Percentiles rank a stretch among this genome's conserved stretches.
Evolutionary conservation across 495 filamentous ascomycete genomes (phyloP).

Genomic region (Amphirosellinia nigrospora): DNA sequence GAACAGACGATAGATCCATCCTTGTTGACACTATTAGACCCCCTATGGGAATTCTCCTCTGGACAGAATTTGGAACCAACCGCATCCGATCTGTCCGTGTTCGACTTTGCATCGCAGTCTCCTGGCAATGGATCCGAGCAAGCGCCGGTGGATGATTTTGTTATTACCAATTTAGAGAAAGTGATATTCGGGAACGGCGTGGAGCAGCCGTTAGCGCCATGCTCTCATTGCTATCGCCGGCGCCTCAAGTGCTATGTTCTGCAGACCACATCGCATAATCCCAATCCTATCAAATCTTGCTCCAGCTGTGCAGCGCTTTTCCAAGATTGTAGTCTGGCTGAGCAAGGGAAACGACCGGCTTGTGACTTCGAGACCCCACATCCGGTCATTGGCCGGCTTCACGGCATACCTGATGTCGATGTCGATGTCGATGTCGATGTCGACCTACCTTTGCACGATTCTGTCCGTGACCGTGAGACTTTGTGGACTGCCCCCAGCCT

Average conservation of each 20-base stretch:
- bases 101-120: background rate
- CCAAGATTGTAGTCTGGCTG: conserved; percentile 40
- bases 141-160: background rate
- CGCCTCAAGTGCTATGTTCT: conserved; percentile 55
- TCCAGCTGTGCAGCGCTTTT: conserved; percentile 34
- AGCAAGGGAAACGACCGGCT: conserved; percentile 50
- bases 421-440: background rate
- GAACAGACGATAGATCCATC: conserved; percentile 10
- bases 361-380: conserved; percentile 53
- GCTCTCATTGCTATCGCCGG: conserved; percentile 50
- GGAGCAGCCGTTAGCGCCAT: conserved; percentile 47
- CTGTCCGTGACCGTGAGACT: background rate
- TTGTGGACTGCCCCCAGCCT: background rate
- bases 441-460: background rate
- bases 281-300: conserved; percentile 43
- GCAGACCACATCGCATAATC: conserved; percentile 52
- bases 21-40: background rate
- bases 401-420: conserved; percentile 31
- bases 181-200: conserved; percentile 44
- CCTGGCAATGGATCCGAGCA: background rate
- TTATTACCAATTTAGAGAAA: conserved; percentile 9
- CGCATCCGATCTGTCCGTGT: background rate
- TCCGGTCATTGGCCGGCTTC: conserved; percentile 43
- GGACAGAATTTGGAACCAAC: background rate
- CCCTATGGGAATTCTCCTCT: background rate